phyloP scores from a whole-genome alignment of 305 asterid species.

The Solanum hybrid region DNA sequence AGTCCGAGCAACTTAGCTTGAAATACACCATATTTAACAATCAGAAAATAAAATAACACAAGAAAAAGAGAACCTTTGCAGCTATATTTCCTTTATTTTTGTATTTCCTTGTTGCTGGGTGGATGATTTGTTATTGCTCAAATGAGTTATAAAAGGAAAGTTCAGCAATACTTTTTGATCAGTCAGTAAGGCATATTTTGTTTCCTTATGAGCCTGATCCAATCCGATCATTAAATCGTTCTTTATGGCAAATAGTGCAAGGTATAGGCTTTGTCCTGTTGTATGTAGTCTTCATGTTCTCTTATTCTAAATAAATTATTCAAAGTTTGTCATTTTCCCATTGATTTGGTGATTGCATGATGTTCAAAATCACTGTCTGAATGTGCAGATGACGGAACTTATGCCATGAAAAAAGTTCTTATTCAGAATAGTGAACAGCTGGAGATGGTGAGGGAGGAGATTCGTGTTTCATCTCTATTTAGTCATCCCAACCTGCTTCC shows the following conservation, averaged over 20 bases:
- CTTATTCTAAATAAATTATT: not conserved
- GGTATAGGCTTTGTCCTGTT: not conserved
- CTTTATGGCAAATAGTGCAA: not conserved
- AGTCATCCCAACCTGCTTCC: constrained; percentile 90
- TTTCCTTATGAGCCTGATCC: not conserved
- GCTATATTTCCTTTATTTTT: not conserved
- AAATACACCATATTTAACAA: not conserved
- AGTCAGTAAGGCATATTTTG: not conserved
- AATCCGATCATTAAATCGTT: not conserved
- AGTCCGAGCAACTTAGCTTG: not conserved
- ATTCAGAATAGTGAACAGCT: constrained; percentile 78
- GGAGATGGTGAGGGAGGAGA: constrained; percentile 87
- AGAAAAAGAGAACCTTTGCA: not conserved
- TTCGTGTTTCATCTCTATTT: constrained; percentile 77
- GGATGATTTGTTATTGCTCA: not conserved
- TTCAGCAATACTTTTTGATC: not conserved
- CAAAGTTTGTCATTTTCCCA: not conserved
- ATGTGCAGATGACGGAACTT: constrained; percentile 80
- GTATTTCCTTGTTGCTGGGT: not conserved
- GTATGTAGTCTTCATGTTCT: not conserved
- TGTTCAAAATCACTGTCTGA: not conserved
- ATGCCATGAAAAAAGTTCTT: constrained; percentile 95
- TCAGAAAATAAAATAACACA: not conserved
- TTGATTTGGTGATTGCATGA: not conserved
- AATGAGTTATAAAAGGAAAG: not conserved